These are phyloP conservation scores for Fusarium sp. DNA, from an alignment of 2,329 filamentous ascomycete species.

Conservation along the genomic window DNA sequence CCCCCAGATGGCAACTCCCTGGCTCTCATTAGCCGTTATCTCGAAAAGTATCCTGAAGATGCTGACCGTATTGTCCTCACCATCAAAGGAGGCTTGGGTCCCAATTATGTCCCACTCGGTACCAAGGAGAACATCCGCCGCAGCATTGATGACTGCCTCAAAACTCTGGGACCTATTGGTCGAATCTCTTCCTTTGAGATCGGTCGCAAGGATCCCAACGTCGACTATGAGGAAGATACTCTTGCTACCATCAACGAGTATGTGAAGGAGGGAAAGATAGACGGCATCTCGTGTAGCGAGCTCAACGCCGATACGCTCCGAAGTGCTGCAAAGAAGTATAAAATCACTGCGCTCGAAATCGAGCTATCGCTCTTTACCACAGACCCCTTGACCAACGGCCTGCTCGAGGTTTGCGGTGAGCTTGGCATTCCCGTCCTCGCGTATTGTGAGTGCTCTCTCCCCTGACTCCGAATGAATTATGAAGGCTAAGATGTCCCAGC, in stretches of 20 bases:
- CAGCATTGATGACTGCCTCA: slow-evolving; percentile 67
- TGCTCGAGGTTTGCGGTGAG: slow-evolving; percentile 67
- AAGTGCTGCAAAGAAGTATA: slow-evolving; percentile 57
- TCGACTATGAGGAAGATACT: slow-evolving; percentile 61
- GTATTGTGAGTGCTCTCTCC: slow-evolving; percentile 61
- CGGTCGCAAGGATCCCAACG: slow-evolving; percentile 66
- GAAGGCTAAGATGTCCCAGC: slow-evolving; percentile 47
- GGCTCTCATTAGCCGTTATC: slow-evolving; percentile 70
- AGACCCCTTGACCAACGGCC: slow-evolving; percentile 61
- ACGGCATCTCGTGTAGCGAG: slow-evolving; percentile 62
- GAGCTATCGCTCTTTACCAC: slow-evolving; percentile 63
- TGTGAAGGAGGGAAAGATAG: slow-evolving; percentile 62
- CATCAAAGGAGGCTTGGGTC: slow-evolving; percentile 68
- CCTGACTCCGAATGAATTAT: slow-evolving; percentile 4
- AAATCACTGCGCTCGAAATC: slow-evolving; percentile 62
- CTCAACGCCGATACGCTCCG: slow-evolving; percentile 61
- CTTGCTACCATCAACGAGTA: slow-evolving; percentile 60
- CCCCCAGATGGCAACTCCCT: slow-evolving; percentile 65
- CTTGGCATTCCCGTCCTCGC: slow-evolving; percentile 75
- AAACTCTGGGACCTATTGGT: slow-evolving; percentile 55
- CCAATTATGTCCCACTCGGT: slow-evolving; percentile 59
- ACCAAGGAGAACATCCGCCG: slow-evolving; percentile 65
- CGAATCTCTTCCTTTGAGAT: slow-evolving; percentile 70
- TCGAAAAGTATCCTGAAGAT: slow-evolving; percentile 70
- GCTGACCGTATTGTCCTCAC: slow-evolving; percentile 70